Conservation (phyloP, 331 rosid genomes). For the Rhamnella rubrinervis region DNA sequence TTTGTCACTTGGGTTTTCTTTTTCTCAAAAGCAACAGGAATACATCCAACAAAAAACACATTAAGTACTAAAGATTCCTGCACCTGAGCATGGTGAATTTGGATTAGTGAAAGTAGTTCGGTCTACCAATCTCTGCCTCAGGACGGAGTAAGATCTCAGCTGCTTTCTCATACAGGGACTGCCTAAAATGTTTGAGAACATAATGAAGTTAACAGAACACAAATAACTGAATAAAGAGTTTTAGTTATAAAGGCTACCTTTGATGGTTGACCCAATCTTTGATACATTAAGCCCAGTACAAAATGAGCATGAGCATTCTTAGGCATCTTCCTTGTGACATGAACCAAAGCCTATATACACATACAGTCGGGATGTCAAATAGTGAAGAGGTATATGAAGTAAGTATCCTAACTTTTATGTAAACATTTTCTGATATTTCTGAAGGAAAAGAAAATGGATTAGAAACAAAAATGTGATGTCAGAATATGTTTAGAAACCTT, state of each 20-base stretch:
- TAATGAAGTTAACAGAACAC: constrained; percentile 6
- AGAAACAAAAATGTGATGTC: no score
- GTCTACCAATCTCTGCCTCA: constrained; percentile 74
- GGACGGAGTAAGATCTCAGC: constrained; percentile 75
- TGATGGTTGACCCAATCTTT: constrained; percentile 86
- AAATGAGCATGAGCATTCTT: constrained; percentile 99
- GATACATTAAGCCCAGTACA: constrained; percentile 92
- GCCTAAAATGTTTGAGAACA: constrained; percentile 53
- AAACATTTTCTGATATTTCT: no score
- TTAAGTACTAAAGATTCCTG: constrained; percentile 10
- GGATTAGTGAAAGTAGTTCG: constrained; percentile 85
- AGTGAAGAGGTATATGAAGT: background rate
- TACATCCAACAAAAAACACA: background rate
- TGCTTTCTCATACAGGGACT: constrained; percentile 77
- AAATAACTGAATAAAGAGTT: constrained; percentile 3
- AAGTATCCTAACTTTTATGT: background rate
- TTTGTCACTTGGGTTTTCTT: background rate
- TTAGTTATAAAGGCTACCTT: constrained; percentile 49
- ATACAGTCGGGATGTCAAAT: constrained; percentile 25
- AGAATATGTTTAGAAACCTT: no score
- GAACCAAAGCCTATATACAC: constrained; percentile 86
- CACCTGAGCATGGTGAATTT: constrained; percentile 98
- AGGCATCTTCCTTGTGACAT: constrained; percentile 92
- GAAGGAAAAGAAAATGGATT: no score
- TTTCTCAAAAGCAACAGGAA: background rate